Base-by-base conservation (phyloP, 2,329 filamentous ascomycete species). In the Acarospora socialis region DNA sequence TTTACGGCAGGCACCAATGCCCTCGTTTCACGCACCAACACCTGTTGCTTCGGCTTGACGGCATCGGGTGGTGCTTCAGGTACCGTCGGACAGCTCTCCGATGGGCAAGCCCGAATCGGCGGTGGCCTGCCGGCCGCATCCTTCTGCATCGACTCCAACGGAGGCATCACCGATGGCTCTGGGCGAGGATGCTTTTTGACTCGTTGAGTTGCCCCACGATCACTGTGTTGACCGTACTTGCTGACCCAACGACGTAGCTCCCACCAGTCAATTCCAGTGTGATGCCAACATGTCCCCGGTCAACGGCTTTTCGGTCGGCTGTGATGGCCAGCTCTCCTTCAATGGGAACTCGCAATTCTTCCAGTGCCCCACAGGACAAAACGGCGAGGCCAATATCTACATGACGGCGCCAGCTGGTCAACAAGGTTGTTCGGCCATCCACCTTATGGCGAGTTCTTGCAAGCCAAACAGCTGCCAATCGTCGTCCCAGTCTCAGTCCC, bases 111-210 rank as follows among this genome's bases (percentile, higher is more conserved):
- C 45, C 63, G 71, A 29, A 61, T 75, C 26, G 66, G 68, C 21
- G 65, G 66, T 24, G 55, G 54, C 14, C 49, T 68, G 8, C 40
- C 53, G 4, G 46, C 60, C 28, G 61, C 61, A 9, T 56, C 61
- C 6, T 78, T 68, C 48, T 72, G 62, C 35, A 61, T 77, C 43
- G 57, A 63, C 39, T 56, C 58, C 10, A 60, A 61, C 31, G 64
- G 66, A 26, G 47, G 40, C 6, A 61, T 80, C 38, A 66, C 58
- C 12, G 74, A 78, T 46, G 49, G 55, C 28, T 58, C 59, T 28
- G 65, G 66, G 26, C 61, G 68, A 35, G 72, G 73, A 13, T 79
- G 75, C 46, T 73, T 75, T 51, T 55, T 77, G 46, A 77, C 73
- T 40, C 59, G 66, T 70, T 52, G 50, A 59, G 56, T 14, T 37